Conservation (phyloP, 495 filamentous ascomycete genomes). For the Penicillium chermesinum region DNA sequence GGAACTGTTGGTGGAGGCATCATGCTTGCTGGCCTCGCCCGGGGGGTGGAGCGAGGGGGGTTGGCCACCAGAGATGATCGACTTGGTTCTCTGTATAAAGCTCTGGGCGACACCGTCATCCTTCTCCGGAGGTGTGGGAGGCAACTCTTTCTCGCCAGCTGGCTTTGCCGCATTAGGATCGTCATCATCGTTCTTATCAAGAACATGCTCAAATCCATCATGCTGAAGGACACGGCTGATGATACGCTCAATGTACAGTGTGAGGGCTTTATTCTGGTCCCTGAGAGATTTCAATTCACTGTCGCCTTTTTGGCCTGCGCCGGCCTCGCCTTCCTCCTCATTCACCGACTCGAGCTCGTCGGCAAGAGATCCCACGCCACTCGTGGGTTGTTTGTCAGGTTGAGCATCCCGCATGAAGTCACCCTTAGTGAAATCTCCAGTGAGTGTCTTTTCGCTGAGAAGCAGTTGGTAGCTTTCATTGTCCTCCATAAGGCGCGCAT, state of each 20-base stretch:
- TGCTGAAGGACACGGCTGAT: slow-evolving; percentile 90
- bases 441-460: slow-evolving; percentile 86
- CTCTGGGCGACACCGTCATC: slow-evolving; percentile 47
- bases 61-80: slow-evolving; percentile 52
- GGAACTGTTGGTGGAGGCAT: slow-evolving; percentile 47
- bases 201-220: slow-evolving; percentile 87
- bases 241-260: slow-evolving; percentile 96
- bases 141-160: slow-evolving; percentile 73
- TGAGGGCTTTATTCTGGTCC: slow-evolving; percentile 94
- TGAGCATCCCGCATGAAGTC: slow-evolving; percentile 65
- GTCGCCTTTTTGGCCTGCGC: slow-evolving; percentile 66
- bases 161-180: slow-evolving; percentile 18
- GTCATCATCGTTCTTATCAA: slow-evolving; percentile 62
- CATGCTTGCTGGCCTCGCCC: slow-evolving; percentile 57
- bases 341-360: slow-evolving; percentile 75
- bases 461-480: slow-evolving; percentile 97
- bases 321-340: slow-evolving; percentile 51
- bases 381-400: slow-evolving; percentile 33
- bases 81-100: slow-evolving; percentile 75
- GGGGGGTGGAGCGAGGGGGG: slow-evolving; percentile 40
- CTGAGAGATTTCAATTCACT: slow-evolving; percentile 73
- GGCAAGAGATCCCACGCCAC: slow-evolving; percentile 61
- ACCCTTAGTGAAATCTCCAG: slow-evolving; percentile 83
- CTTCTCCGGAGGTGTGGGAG: slow-evolving; percentile 66
- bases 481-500: slow-evolving; percentile 94